Base-by-base conservation (phyloP, 257 asterid species). In the Handroanthus guayacan region DNA sequence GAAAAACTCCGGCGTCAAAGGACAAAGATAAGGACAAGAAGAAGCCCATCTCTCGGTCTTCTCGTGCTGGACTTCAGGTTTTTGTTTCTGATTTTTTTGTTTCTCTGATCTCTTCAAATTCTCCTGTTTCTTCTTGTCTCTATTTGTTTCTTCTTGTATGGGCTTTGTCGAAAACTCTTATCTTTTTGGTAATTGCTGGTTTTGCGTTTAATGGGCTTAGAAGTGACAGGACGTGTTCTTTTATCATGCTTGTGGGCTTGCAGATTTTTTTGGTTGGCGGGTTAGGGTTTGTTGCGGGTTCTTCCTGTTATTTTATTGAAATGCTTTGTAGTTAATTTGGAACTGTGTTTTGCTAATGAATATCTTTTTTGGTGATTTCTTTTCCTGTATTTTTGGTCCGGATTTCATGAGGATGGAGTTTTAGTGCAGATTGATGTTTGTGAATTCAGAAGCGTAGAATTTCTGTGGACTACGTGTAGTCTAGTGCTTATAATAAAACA, bases 21-120 rank as follows among this genome's bases (percentile, higher is more conserved):
- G 89, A 85, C 77, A 85, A 85, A 56, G 89, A 85, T 52, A 82
- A 85, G 82, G 89, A 79, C 78, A 86, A 86, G 84, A 86, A 83
- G 84, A 86, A 86, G 12, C 82, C 89, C 37, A 67, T 14, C 20
- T 86, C 89, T 37, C 87, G 89, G 70, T 86, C 89, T 64, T 85
- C 89, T 70, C 86, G 89, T 3, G 89, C 89, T 17, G 89, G 89
- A 7, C 86, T 82, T 74, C 86, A 82, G 86, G 89, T 82, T 65
- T 58, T 5, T 43, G 14, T 65, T 18, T 72, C 72, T 25, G 31
- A 25, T 50, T 61, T 67, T 58, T 16, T 9, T 3, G 2, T 9
- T 52, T 57, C 55, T 14, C n/a, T 52, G 50, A 17, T 47, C 51
- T 16, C 12, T 13, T 36, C 37, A 13, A 43, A 62, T 68, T 69